Percentiles rank a stretch among this genome's conserved stretches.
Evolutionary conservation across 148 eudicot species (phyloP).

Genomic region (Rhododendron simsii): DNA sequence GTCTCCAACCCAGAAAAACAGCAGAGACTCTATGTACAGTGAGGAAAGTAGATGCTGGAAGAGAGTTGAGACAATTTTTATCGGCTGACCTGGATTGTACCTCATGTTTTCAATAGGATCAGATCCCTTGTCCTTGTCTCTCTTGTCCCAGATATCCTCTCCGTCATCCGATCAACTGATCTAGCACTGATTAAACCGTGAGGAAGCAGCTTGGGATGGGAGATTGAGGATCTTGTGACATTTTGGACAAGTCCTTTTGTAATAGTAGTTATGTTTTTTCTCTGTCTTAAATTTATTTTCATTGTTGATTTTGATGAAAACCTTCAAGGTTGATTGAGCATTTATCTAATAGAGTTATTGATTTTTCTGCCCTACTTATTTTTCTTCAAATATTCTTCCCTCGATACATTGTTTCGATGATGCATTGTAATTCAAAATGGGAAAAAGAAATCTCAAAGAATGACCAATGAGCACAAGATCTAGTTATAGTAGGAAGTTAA

Average conservation of each 20-base stretch:
- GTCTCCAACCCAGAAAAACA: not conserved
- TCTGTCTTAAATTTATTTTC: not conserved
- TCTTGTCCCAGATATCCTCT: not conserved
- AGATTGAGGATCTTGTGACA: not conserved
- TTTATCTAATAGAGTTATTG: not conserved
- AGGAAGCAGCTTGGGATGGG: not conserved
- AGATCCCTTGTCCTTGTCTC: not conserved
- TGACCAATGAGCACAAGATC: not conserved
- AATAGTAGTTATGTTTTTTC: not conserved
- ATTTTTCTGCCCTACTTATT: not conserved
- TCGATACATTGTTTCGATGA: not conserved
- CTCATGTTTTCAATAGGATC: not conserved
- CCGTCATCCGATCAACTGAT: not conserved
- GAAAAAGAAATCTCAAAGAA: not conserved
- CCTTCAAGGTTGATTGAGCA: not conserved
- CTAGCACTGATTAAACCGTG: not conserved
- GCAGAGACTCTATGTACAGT: not conserved
- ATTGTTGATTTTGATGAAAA: not conserved
- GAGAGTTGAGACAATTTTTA: not conserved
- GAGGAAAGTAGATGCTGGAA: not conserved
- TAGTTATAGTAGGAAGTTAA: not conserved
- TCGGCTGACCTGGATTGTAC: not conserved
- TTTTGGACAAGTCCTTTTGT: not conserved
- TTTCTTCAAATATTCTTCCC: not conserved
- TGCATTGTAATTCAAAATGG: not conserved